These are phyloP conservation scores for Ogataea glucozyma DNA, from an alignment of 805 yeast species.

Conservation along the genomic window DNA sequence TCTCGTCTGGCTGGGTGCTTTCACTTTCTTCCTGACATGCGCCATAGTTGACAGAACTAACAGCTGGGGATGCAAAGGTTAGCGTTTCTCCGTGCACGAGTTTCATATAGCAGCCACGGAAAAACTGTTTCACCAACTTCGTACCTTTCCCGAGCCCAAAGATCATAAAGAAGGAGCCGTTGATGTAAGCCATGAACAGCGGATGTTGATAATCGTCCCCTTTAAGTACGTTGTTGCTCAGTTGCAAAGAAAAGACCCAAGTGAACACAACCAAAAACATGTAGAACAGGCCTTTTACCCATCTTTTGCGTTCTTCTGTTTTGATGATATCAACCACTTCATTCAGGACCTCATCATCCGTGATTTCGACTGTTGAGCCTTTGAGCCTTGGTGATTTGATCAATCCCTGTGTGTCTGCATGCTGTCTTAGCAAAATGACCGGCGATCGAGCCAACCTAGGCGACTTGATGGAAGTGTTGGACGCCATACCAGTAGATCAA, in stretches of 20 bases:
- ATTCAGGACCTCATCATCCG: constrained; percentile 28
- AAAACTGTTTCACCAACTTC: background rate
- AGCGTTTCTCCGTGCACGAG: background rate
- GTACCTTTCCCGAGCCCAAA: constrained; percentile 43
- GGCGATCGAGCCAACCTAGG: constrained; percentile 21
- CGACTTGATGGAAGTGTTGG: constrained; percentile 1
- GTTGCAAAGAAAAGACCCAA: constrained; percentile 51
- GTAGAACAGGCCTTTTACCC: constrained; percentile 45
- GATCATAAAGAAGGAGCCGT: constrained; percentile 49
- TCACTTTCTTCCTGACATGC: constrained; percentile 10
- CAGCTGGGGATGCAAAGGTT: background rate
- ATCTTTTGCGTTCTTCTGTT: constrained; percentile 42
- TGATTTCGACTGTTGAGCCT: constrained; percentile 10
- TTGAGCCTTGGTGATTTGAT: constrained; percentile 22
- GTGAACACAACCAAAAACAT: constrained; percentile 44
- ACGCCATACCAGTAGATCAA: background rate
- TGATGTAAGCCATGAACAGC: constrained; percentile 44
- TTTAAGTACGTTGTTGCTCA: constrained; percentile 50
- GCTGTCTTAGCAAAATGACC: constrained; percentile 23
- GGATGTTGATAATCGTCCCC: constrained; percentile 52
- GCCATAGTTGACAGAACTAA: constrained; percentile 5
- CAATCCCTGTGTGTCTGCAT: constrained; percentile 15
- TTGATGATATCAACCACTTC: constrained; percentile 36
- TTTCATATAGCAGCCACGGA: background rate
- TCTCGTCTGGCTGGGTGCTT: constrained; percentile 6